phyloP scores from a whole-genome alignment of 2,329 filamentous ascomycete species.

The Lasiodiplodia sp. region DNA sequence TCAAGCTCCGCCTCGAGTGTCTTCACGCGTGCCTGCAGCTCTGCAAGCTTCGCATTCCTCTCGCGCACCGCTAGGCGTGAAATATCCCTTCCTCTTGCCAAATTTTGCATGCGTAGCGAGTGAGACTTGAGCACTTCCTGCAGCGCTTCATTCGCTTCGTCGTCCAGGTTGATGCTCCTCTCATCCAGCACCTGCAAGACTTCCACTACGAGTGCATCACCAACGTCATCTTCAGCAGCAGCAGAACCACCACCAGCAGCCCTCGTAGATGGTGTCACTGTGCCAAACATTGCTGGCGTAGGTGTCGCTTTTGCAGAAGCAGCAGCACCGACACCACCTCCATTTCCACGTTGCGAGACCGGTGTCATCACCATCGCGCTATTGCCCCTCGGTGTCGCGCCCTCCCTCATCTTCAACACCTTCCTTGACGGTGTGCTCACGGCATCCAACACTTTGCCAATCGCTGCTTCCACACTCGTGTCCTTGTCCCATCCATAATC shows the following conservation, averaged over 20 bases:
- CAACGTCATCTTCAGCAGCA: constrained; percentile 31
- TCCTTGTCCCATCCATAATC: constrained; percentile 30
- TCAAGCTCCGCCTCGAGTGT: constrained; percentile 64
- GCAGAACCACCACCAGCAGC: background rate
- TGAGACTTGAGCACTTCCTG: constrained; percentile 51
- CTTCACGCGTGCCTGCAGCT: constrained; percentile 71
- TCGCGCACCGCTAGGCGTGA: constrained; percentile 67
- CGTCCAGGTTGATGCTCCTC: constrained; percentile 49
- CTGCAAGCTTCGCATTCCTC: constrained; percentile 69
- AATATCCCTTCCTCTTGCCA: constrained; percentile 71
- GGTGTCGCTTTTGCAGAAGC: constrained; percentile 36
- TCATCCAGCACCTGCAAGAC: constrained; percentile 60
- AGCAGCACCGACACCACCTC: background rate
- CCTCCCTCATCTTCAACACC: constrained; percentile 32
- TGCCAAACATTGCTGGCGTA: constrained; percentile 42
- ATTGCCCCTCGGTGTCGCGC: background rate
- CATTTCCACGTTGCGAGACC: constrained; percentile 6
- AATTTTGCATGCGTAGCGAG: constrained; percentile 65
- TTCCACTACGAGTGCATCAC: constrained; percentile 41
- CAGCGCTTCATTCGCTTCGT: constrained; percentile 35
- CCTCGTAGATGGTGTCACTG: background rate
- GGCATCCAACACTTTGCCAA: constrained; percentile 1
- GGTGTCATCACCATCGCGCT: constrained; percentile 19
- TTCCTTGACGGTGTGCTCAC: constrained; percentile 44
- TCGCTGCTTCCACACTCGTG: constrained; percentile 30